These are phyloP conservation scores for Secale cereale DNA, from an alignment of 176 grass and related monocot genomes.

Conservation along the genomic window DNA sequence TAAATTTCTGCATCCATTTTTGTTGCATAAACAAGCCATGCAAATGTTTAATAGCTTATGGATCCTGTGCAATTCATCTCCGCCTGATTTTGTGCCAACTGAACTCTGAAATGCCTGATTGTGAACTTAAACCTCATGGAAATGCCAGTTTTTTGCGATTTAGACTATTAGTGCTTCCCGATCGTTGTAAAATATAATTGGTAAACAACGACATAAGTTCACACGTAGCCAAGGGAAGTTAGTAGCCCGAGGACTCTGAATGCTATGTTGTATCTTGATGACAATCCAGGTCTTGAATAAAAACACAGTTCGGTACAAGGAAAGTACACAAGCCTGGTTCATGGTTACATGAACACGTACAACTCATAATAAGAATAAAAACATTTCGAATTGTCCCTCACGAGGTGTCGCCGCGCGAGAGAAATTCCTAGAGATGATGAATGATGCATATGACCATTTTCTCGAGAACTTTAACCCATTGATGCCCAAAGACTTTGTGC, in stretches of 20 bases:
- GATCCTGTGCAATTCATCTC: conserved; percentile 5
- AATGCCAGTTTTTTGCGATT: not conserved
- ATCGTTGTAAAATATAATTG: not conserved
- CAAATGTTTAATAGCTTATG: not conserved
- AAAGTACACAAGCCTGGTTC: no score
- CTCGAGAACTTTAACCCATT: no score
- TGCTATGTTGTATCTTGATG: not conserved
- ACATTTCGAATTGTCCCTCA: no score
- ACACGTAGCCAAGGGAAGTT: not conserved
- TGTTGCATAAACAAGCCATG: not conserved
- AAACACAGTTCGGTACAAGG: no score
- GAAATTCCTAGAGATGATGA: no score
- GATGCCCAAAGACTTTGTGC: no score
- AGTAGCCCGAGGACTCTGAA: not conserved
- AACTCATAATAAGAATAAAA: no score
- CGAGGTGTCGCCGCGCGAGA: no score
- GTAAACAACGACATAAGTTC: not conserved
- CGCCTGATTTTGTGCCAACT: not conserved
- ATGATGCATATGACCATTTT: no score
- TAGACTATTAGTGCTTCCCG: not conserved
- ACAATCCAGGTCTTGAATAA: not conserved
- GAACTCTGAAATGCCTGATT: not conserved
- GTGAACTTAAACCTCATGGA: not conserved
- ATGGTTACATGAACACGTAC: no score
- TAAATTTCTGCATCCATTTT: not conserved